A percentile compares a stretch with the other conserved stretches of the same genome.
These are phyloP conservation scores for Boletus rufocinnamomeus DNA, from an alignment of 768 basidiomycete species.

Conservation along the genomic window DNA sequence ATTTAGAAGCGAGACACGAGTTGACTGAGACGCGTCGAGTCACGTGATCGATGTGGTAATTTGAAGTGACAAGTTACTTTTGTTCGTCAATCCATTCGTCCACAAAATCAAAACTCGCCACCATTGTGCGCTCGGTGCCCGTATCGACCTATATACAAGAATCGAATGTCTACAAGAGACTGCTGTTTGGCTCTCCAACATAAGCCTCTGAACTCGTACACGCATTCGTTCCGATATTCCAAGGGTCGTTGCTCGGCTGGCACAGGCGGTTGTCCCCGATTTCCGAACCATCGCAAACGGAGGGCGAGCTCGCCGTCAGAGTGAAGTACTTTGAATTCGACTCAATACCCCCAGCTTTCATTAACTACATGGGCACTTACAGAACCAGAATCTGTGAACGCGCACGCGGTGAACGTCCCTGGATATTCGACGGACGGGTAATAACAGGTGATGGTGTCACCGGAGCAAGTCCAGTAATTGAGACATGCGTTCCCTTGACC, in stretches of 20 bases:
- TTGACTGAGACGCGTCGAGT: conserved; percentile 9
- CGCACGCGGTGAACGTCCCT: conserved; percentile 12
- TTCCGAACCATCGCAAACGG: background rate
- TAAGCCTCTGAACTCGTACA: conserved; percentile 8
- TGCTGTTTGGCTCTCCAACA: conserved; percentile 7
- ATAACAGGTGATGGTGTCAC: conserved; percentile 9
- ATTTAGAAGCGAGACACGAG: background rate
- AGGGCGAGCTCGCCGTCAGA: conserved; percentile 2
- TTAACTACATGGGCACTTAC: background rate
- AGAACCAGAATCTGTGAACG: background rate
- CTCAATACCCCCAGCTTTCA: background rate
- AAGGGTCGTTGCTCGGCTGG: conserved; percentile 8
- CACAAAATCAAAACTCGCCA: background rate
- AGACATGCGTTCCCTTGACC: conserved; percentile 7
- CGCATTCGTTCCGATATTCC: background rate
- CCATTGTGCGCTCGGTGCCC: background rate
- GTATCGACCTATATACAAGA: background rate
- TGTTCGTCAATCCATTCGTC: background rate
- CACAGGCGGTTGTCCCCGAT: conserved; percentile 7
- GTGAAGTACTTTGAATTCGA: background rate
- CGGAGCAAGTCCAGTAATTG: conserved; percentile 13
- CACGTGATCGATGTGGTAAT: too few species aligned
- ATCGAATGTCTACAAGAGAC: conserved; percentile 1
- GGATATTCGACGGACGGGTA: conserved; percentile 15
- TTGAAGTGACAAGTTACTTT: too few species aligned